Evolutionary conservation across 2,329 filamentous ascomycete species (phyloP).

Genomic region (Hypoxylon sp.): DNA sequence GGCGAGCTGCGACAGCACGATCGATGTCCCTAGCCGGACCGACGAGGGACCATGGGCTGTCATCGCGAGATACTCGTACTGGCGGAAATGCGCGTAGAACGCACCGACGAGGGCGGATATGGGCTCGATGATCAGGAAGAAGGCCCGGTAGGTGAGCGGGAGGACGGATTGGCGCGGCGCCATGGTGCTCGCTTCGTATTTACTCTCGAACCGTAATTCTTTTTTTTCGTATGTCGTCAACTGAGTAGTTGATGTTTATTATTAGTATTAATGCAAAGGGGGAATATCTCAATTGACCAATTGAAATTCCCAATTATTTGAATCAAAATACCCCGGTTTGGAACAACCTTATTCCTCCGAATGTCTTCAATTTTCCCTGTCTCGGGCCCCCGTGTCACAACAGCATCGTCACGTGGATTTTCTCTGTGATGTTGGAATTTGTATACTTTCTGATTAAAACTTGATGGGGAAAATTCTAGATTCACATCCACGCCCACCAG

Average conservation of each 20-base stretch:
- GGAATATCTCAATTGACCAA: slow-evolving; percentile 26
- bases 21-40: slow-evolving; percentile 72
- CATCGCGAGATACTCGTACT: slow-evolving; percentile 72
- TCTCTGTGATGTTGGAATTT: neutral
- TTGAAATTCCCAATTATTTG: slow-evolving; percentile 15
- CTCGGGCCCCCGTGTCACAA: neutral
- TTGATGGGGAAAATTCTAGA: neutral
- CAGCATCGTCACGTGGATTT: neutral
- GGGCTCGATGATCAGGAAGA: slow-evolving; percentile 82
- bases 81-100: slow-evolving; percentile 66
- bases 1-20: slow-evolving; percentile 80
- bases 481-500: neutral
- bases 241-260: neutral
- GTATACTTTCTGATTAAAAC: neutral
- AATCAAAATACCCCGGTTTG: slow-evolving; percentile 34
- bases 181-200: slow-evolving; percentile 36
- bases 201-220: neutral
- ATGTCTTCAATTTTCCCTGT: slow-evolving; percentile 2
- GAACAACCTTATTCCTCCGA: slow-evolving; percentile 44
- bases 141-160: slow-evolving; percentile 75
- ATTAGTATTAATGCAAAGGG: slow-evolving; percentile 3
- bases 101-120: slow-evolving; percentile 67
- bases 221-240: slow-evolving; percentile 7
- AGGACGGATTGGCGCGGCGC: slow-evolving; percentile 57
- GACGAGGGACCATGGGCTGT: slow-evolving; percentile 71